Percentiles rank a stretch among this genome's conserved stretches.
phyloP scores from a whole-genome alignment of 2,329 filamentous ascomycete species.

The Rasamsonia emersonii region DNA sequence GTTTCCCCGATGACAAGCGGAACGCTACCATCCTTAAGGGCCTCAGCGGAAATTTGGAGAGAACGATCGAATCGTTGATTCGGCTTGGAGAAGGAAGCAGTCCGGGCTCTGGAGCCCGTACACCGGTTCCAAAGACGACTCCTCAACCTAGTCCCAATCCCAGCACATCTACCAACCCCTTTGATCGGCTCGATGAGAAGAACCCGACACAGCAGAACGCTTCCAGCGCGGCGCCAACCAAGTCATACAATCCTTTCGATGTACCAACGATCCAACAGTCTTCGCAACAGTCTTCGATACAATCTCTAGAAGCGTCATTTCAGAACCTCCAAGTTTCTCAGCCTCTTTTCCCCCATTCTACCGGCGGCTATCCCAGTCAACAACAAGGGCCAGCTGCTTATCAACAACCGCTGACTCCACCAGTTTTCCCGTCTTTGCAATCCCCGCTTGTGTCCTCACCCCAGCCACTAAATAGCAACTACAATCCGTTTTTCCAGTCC shows the following conservation, averaged over 20 bases:
- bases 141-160: slow-evolving; percentile 14
- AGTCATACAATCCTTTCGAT: slow-evolving; percentile 63
- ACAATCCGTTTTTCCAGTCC: slow-evolving; percentile 38
- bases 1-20: slow-evolving; percentile 73
- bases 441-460: slow-evolving; percentile 24
- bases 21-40: slow-evolving; percentile 76
- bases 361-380: slow-evolving; percentile 50
- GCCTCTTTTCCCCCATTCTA: slow-evolving; percentile 66
- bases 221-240: slow-evolving; percentile 14
- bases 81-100: slow-evolving; percentile 63
- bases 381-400: slow-evolving; percentile 28
- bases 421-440: slow-evolving; percentile 29
- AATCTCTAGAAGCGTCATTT: slow-evolving; percentile 57
- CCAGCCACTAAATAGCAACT: slow-evolving; percentile 24
- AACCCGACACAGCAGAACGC: no score
- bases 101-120: slow-evolving; percentile 46
- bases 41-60: slow-evolving; percentile 75
- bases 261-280: slow-evolving; percentile 21
- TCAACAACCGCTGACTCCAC: slow-evolving; percentile 38
- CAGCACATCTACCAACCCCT: slow-evolving; percentile 53
- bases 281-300: slow-evolving; percentile 23
- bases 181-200: no score
- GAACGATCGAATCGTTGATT: slow-evolving; percentile 74
- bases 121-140: slow-evolving; percentile 35
- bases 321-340: slow-evolving; percentile 65